Conservation (phyloP, 2,329 filamentous ascomycete species). For the Aspergillus quadricinctus region DNA sequence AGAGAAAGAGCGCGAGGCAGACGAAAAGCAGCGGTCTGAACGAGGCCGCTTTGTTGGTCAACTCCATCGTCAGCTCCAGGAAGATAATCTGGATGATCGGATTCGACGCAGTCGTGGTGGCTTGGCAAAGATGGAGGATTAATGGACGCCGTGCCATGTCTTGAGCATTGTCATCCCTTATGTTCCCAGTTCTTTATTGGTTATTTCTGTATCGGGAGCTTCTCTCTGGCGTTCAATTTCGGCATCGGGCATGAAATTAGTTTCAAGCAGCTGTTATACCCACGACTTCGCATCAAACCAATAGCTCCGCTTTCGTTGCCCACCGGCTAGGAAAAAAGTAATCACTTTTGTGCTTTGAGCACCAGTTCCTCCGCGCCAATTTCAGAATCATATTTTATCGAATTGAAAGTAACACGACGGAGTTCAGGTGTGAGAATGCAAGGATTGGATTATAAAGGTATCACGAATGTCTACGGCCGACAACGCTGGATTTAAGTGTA, state of each 20-base stretch:
- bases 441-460: background rate
- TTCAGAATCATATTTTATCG: background rate
- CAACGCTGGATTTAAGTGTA: background rate
- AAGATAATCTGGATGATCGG: conserved; percentile 34
- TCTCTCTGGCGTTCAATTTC: background rate
- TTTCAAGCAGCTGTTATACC: background rate
- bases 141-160: conserved; percentile 3
- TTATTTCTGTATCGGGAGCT: background rate
- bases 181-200: conserved; percentile 1
- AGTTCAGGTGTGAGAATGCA: background rate
- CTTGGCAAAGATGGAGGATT: conserved; percentile 27
- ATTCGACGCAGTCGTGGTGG: conserved; percentile 32
- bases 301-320: background rate
- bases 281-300: no score
- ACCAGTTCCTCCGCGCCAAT: background rate
- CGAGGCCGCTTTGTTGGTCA: conserved; percentile 31
- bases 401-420: background rate
- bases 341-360: background rate
- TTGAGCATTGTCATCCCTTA: background rate
- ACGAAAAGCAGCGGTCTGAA: conserved; percentile 49
- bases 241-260: background rate
- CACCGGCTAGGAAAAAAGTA: background rate
- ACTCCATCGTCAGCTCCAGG: conserved; percentile 29
- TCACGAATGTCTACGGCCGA: background rate
- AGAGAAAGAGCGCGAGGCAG: conserved; percentile 58